A percentile compares a stretch with the other conserved stretches of the same genome.
Conservation (phyloP, 2,329 filamentous ascomycete genomes). For the Aspergillus amoenus region DNA sequence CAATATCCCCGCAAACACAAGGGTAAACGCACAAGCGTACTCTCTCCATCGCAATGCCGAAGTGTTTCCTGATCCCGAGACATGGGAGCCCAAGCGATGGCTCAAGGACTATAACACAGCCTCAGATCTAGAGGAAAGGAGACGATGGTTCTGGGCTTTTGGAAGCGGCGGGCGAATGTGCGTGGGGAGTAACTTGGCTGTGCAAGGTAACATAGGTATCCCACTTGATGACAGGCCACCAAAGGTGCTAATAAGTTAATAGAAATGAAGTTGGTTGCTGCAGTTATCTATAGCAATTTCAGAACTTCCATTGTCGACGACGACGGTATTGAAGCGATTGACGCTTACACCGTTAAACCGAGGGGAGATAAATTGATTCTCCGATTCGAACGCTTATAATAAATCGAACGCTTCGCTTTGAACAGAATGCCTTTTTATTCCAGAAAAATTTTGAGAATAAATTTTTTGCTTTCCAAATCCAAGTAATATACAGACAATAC, state of each 20-base stretch:
- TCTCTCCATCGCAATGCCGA: slow-evolving; percentile 52
- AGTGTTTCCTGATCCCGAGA: slow-evolving; percentile 50
- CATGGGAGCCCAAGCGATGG: slow-evolving; percentile 51
- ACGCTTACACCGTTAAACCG: slow-evolving; percentile 64
- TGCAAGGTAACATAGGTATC: slow-evolving; percentile 39
- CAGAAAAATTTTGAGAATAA: neutral
- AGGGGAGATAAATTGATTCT: slow-evolving; percentile 59
- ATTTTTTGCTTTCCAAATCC: slow-evolving; percentile 1
- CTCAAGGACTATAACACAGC: slow-evolving; percentile 39
- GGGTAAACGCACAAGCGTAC: slow-evolving; percentile 51
- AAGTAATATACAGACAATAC: slow-evolving; percentile 15
- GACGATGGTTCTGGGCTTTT: slow-evolving; percentile 53
- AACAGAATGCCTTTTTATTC: neutral
- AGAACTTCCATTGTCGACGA: slow-evolving; percentile 62
- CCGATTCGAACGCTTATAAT: slow-evolving; percentile 46
- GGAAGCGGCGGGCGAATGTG: slow-evolving; percentile 52
- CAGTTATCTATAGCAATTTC: slow-evolving; percentile 70
- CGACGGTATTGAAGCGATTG: slow-evolving; percentile 62
- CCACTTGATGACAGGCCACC: neutral
- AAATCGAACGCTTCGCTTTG: neutral
- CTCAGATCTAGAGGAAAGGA: slow-evolving; percentile 43
- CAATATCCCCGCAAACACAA: slow-evolving; percentile 44
- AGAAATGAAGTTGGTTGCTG: slow-evolving; percentile 73
- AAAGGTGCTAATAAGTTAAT: slow-evolving; percentile 15
- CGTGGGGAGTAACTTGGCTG: slow-evolving; percentile 49